Evolutionary conservation across 192 early-diverging fungal genomes (phyloP).

Genomic region (Coemansia sp.): DNA sequence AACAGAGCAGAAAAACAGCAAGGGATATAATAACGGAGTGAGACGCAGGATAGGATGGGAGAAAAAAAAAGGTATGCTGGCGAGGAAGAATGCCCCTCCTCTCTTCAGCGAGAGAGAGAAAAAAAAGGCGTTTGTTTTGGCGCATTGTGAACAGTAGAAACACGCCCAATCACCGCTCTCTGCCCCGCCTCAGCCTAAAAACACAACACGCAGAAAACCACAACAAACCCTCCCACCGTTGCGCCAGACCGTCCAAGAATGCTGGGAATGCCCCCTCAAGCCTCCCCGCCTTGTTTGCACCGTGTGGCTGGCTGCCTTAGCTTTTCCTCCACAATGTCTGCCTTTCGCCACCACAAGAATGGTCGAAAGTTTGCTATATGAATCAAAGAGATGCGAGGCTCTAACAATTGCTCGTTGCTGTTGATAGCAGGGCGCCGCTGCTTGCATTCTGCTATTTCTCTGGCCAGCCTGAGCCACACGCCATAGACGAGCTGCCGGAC

Average conservation of each 20-base stretch:
- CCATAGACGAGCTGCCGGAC: not conserved
- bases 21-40: not conserved
- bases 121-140: not conserved
- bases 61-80: no score
- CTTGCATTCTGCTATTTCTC: not conserved
- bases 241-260: slow-evolving; percentile 13
- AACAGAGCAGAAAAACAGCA: slow-evolving; percentile 2
- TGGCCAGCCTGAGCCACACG: not conserved
- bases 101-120: not conserved
- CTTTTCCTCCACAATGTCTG: slow-evolving; percentile 1
- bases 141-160: slow-evolving; percentile 10
- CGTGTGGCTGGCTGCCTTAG: slow-evolving; percentile 4
- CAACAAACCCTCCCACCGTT: slow-evolving; percentile 13
- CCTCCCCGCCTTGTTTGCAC: slow-evolving; percentile 47
- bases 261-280: slow-evolving; percentile 16
- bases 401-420: not conserved
- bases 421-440: not conserved
- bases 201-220: slow-evolving; percentile 12
- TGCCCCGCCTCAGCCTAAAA: not conserved
- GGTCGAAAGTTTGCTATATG: no score
- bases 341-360: not conserved
- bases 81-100: no score
- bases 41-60: no score
- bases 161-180: slow-evolving; percentile 5
- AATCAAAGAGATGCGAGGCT: not conserved